Evolutionary conservation across 2,329 filamentous ascomycete species (phyloP).

Genomic region (Scleromitrula shiraiana): DNA sequence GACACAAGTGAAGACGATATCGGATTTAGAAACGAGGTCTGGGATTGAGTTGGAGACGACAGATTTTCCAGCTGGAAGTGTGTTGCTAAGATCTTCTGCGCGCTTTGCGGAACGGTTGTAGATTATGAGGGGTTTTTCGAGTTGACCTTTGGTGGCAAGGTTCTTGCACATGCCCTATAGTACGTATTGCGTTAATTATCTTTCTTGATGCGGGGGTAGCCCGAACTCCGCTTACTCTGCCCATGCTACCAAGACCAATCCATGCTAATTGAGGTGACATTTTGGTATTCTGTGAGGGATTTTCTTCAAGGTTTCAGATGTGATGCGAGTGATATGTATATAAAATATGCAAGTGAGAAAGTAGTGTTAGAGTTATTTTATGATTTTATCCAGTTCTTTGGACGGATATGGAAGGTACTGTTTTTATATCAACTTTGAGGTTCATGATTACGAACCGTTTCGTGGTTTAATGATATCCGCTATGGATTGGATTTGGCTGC

Average conservation of each 20-base stretch:
- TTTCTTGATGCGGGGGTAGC: constrained; percentile 1
- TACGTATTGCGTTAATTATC: neutral
- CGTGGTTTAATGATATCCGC: too few relatives aligned
- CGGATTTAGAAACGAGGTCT: constrained; percentile 59
- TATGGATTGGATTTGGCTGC: too few relatives aligned
- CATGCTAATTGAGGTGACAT: constrained; percentile 61
- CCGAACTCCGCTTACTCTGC: constrained; percentile 48
- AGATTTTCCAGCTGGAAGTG: constrained; percentile 53
- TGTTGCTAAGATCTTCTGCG: constrained; percentile 53
- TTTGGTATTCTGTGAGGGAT: too few relatives aligned
- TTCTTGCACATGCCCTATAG: constrained; percentile 71
- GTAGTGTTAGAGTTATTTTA: too few relatives aligned
- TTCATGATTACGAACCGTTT: neutral
- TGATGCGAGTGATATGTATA: too few relatives aligned
- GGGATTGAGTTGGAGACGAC: constrained; percentile 54
- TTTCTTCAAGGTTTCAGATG: neutral
- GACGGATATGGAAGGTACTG: too few relatives aligned
- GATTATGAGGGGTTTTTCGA: constrained; percentile 64
- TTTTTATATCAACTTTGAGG: too few relatives aligned
- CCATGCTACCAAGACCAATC: constrained; percentile 86
- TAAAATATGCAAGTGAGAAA: too few relatives aligned
- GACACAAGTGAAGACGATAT: constrained; percentile 77
- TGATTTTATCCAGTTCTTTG: too few relatives aligned
- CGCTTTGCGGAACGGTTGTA: constrained; percentile 71
- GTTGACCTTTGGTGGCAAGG: constrained; percentile 66